These are phyloP conservation scores for Asclepias syriaca DNA, from an alignment of 257 asterid genomes.

Conservation along the genomic window DNA sequence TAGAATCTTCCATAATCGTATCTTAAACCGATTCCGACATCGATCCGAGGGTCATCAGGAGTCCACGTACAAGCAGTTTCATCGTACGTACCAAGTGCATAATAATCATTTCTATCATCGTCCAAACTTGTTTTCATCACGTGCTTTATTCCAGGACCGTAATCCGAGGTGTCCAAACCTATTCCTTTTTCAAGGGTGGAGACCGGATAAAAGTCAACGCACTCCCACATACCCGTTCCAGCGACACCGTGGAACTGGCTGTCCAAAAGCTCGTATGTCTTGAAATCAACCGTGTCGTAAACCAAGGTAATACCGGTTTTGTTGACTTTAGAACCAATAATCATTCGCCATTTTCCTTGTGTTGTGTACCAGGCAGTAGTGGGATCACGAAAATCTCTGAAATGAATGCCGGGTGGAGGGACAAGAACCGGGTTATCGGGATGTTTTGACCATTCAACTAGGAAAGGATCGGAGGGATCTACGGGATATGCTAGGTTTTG, in stretches of 20 bases:
- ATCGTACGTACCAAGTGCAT: slow-evolving; percentile 64
- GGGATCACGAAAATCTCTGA: slow-evolving; percentile 70
- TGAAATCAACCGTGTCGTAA: slow-evolving; percentile 66
- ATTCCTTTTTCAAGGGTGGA: slow-evolving; percentile 25
- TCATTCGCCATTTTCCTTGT: slow-evolving; percentile 59
- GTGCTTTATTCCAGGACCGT: slow-evolving; percentile 57
- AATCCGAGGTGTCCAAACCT: slow-evolving; percentile 59
- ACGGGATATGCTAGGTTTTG: slow-evolving; percentile 72
- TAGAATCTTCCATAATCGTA: slow-evolving; percentile 73
- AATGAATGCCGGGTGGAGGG: slow-evolving; percentile 58
- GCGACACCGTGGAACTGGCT: slow-evolving; percentile 45
- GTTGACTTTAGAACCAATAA: slow-evolving; percentile 67
- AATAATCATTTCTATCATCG: slow-evolving; percentile 67
- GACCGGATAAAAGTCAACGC: slow-evolving; percentile 74
- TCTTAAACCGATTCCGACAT: slow-evolving; percentile 69
- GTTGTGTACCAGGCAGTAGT: slow-evolving; percentile 72
- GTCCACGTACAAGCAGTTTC: slow-evolving; percentile 34
- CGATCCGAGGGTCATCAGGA: slow-evolving; percentile 54
- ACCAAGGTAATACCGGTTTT: slow-evolving; percentile 61
- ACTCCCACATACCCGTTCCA: slow-evolving; percentile 93
- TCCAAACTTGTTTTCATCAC: slow-evolving; percentile 68
- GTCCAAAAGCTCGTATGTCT: slow-evolving; percentile 31
- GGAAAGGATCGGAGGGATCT: slow-evolving; percentile 55
- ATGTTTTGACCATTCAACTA: slow-evolving; percentile 60
- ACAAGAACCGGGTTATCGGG: slow-evolving; percentile 56